Percentiles rank a stretch among this genome's conserved stretches.
These are phyloP conservation scores for Mychonastes homosphaera DNA, from an alignment of 139 green algal genomes.

Conservation along the genomic window DNA sequence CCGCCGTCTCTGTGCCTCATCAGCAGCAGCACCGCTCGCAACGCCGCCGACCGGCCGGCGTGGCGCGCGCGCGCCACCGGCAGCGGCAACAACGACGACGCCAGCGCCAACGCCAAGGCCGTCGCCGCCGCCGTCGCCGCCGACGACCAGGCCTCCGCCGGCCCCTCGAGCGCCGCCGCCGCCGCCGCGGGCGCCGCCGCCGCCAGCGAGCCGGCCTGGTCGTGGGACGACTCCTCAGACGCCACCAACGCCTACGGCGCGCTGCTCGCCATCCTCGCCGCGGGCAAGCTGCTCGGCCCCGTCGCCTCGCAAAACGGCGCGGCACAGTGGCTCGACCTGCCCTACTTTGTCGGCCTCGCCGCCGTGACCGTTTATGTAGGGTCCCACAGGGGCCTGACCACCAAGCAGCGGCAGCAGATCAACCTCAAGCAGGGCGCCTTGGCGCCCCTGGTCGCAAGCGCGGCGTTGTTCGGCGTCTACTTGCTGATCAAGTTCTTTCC, in stretches of 20 bases:
- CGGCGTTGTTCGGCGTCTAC: constrained; percentile 60
- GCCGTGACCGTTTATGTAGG: constrained; percentile 75
- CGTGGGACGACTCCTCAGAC: constrained; percentile 41
- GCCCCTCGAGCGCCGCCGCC: not conserved
- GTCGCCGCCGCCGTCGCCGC: too few relatives aligned
- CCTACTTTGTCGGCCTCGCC: constrained; percentile 65
- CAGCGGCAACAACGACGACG: too few relatives aligned
- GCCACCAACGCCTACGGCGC: constrained; percentile 34
- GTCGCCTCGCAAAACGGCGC: too few relatives aligned
- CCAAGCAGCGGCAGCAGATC: constrained; percentile 50
- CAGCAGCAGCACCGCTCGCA: too few relatives aligned
- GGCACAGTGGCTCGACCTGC: constrained; percentile 24
- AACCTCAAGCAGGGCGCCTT: constrained; percentile 40
- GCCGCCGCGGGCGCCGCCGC: constrained; percentile 1
- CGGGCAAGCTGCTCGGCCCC: constrained; percentile 19
- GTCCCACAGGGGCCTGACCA: constrained; percentile 54
- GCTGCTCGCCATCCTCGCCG: constrained; percentile 31
- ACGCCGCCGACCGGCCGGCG: too few relatives aligned
- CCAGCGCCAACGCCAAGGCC: too few relatives aligned
- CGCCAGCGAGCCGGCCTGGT: constrained; percentile 15
- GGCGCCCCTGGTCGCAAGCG: constrained; percentile 50
- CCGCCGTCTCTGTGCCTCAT: too few relatives aligned
- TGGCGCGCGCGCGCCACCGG: too few relatives aligned
- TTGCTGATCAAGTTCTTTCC: constrained; percentile 66
- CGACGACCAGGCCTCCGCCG: not conserved